Evolutionary conservation across 164 flowering plant genomes (phyloP).

Genomic region (Aristolochia fimbriata): DNA sequence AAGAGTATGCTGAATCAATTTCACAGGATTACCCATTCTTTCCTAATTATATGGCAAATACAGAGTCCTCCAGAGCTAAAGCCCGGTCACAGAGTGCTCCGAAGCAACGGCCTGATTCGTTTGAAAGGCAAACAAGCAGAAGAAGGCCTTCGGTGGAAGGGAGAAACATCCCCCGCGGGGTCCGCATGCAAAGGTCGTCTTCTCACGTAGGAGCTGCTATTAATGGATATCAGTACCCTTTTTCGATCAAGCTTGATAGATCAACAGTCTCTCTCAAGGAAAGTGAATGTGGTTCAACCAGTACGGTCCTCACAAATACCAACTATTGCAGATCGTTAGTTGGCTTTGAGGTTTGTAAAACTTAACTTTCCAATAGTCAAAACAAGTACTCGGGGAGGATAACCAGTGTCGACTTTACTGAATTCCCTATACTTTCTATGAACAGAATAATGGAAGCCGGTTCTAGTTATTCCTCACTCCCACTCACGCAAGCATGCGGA

Average conservation of each 20-base stretch:
- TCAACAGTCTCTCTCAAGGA: slow-evolving; percentile 63
- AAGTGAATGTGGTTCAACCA: slow-evolving; percentile 82
- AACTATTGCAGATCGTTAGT: slow-evolving; percentile 79
- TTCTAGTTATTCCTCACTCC: slow-evolving; percentile 14
- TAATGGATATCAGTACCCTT: slow-evolving; percentile 61
- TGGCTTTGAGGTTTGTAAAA: slow-evolving; percentile 49
- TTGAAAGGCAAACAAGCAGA: slow-evolving; percentile 63
- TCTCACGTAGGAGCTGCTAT: slow-evolving; percentile 62
- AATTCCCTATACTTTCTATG: slow-evolving; percentile 5
- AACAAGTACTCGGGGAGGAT: background rate
- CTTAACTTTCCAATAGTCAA: background rate
- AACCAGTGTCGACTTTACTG: background rate
- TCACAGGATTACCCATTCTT: slow-evolving; percentile 50
- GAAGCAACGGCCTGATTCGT: slow-evolving; percentile 62
- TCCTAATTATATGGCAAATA: slow-evolving; percentile 97
- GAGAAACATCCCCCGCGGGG: slow-evolving; percentile 60
- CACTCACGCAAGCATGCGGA: slow-evolving; percentile 29
- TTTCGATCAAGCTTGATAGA: slow-evolving; percentile 77
- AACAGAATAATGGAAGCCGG: slow-evolving; percentile 42
- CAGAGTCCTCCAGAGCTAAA: slow-evolving; percentile 83
- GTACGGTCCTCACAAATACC: slow-evolving; percentile 65
- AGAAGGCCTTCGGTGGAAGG: slow-evolving; percentile 67
- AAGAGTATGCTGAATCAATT: slow-evolving; percentile 55
- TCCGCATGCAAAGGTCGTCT: slow-evolving; percentile 82
- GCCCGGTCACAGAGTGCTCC: slow-evolving; percentile 94